Evolutionary conservation across 495 filamentous ascomycete species (phyloP).

Genomic region (Tuber aestivum): DNA sequence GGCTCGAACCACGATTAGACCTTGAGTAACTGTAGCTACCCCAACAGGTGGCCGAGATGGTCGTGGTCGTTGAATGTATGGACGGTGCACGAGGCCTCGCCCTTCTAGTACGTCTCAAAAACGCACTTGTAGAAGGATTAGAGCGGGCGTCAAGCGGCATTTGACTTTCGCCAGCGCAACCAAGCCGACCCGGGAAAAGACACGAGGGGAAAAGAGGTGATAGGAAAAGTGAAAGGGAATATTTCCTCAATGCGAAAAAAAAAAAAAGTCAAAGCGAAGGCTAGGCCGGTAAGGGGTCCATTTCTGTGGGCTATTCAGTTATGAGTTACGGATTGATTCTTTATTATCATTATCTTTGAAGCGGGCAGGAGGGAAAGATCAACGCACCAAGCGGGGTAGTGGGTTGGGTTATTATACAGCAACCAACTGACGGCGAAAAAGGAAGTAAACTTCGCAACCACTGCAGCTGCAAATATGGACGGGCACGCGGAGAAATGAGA

Average conservation of each 20-base stretch:
- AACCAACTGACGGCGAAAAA: not conserved
- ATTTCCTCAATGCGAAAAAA: slow-evolving; percentile 13
- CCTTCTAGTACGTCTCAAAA: slow-evolving; percentile 17
- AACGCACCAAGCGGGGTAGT: slow-evolving; percentile 1
- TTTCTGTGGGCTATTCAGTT: slow-evolving; percentile 15
- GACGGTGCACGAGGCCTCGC: slow-evolving; percentile 18
- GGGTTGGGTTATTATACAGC: not conserved
- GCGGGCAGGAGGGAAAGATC: not conserved
- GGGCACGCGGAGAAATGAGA: not conserved
- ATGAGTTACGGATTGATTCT: not conserved
- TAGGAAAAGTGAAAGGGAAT: slow-evolving; percentile 8
- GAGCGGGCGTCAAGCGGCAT: slow-evolving; percentile 33
- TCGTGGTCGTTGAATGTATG: slow-evolving; percentile 11
- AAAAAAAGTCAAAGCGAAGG: slow-evolving; percentile 22
- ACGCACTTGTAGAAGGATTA: slow-evolving; percentile 12
- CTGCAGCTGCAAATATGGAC: not conserved
- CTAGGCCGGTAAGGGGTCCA: slow-evolving; percentile 9
- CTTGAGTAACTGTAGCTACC: slow-evolving; percentile 10
- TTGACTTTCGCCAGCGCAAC: slow-evolving; percentile 12
- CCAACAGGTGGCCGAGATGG: slow-evolving; percentile 14
- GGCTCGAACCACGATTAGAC: slow-evolving; percentile 20
- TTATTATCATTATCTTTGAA: not conserved
- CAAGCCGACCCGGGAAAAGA: not conserved
- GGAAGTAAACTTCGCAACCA: not conserved
- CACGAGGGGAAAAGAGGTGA: not conserved